Evolutionary conservation across 345 rosid species (phyloP).

Genomic region (Pistacia vera): DNA sequence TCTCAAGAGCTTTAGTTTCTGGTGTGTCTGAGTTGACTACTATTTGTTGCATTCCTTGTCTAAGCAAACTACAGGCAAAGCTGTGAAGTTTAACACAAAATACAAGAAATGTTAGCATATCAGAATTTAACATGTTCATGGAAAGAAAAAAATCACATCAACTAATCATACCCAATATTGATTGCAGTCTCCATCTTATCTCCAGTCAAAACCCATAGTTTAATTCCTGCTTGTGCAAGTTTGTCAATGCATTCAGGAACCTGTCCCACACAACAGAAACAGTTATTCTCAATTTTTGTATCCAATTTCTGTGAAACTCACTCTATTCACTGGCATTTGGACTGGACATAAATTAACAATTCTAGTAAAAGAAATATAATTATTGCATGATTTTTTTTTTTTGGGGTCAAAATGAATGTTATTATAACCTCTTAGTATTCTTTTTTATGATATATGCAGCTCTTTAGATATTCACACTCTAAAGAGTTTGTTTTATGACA

Average conservation of each 20-base stretch:
- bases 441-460: not conserved
- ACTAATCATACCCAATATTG: conserved; percentile 72
- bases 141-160: not conserved
- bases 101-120: conserved; percentile 24
- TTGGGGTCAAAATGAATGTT: not conserved
- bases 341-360: not conserved
- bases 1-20: conserved; percentile 68
- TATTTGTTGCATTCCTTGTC: conserved; percentile 94
- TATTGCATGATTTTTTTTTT: too few relatives aligned
- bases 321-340: not conserved
- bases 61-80: conserved; percentile 91
- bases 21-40: conserved; percentile 76
- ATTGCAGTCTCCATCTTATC: conserved; percentile 99
- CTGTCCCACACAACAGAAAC: conserved; percentile 36
- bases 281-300: not conserved
- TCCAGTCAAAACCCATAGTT: conserved; percentile 96
- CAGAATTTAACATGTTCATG: not conserved
- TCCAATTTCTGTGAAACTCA: conserved; percentile 5
- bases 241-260: conserved; percentile 98
- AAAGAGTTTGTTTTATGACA: not conserved
- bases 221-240: conserved; percentile 96
- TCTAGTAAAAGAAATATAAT: not conserved
- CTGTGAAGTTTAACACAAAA: conserved; percentile 46
- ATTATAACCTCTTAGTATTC: not conserved
- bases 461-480: not conserved